A percentile compares a stretch with the other conserved stretches of the same genome.
phyloP scores from a whole-genome alignment of 2,329 filamentous ascomycete genomes.

The Atkinsonella hypoxylon region DNA sequence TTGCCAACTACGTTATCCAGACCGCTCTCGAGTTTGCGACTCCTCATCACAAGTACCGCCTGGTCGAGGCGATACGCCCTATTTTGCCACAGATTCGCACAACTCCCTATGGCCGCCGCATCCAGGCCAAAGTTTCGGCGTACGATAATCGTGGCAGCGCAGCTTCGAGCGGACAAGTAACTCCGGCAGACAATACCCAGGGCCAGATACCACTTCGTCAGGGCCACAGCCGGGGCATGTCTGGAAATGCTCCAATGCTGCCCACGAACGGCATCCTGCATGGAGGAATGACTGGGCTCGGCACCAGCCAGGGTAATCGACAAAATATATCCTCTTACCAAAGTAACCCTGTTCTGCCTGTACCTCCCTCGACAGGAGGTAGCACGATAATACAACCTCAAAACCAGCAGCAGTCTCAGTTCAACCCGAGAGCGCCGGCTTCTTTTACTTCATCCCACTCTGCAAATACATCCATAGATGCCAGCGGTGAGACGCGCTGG shows the following conservation, averaged over 20 bases:
- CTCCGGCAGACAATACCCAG: constrained; percentile 39
- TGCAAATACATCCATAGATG: constrained; percentile 15
- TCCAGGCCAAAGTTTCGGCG: constrained; percentile 72
- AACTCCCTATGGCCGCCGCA: constrained; percentile 88
- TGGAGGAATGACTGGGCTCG: constrained; percentile 12
- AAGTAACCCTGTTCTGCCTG: constrained; percentile 19
- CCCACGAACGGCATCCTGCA: constrained; percentile 16
- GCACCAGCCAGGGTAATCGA: constrained; percentile 14
- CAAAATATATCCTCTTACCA: constrained; percentile 25
- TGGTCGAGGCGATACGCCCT: constrained; percentile 78
- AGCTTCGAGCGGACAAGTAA: constrained; percentile 35
- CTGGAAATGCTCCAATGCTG: constrained; percentile 26
- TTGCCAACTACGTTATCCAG: constrained; percentile 96
- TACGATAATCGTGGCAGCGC: constrained; percentile 38
- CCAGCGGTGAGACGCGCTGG: constrained; percentile 25
- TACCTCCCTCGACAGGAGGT: constrained; percentile 15
- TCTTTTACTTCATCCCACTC: constrained; percentile 16
- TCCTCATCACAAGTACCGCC: constrained; percentile 54
- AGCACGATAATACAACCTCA: constrained; percentile 17
- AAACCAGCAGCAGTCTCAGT: constrained; percentile 14
- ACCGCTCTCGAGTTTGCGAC: constrained; percentile 84
- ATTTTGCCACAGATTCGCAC: constrained; percentile 75
- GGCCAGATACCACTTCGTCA: constrained; percentile 41
- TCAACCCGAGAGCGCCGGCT: constrained; percentile 15
- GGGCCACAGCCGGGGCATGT: constrained; percentile 29